These are phyloP conservation scores for Linnemannia elongata DNA, from an alignment of 192 early-diverging fungal genomes.

Conservation along the genomic window DNA sequence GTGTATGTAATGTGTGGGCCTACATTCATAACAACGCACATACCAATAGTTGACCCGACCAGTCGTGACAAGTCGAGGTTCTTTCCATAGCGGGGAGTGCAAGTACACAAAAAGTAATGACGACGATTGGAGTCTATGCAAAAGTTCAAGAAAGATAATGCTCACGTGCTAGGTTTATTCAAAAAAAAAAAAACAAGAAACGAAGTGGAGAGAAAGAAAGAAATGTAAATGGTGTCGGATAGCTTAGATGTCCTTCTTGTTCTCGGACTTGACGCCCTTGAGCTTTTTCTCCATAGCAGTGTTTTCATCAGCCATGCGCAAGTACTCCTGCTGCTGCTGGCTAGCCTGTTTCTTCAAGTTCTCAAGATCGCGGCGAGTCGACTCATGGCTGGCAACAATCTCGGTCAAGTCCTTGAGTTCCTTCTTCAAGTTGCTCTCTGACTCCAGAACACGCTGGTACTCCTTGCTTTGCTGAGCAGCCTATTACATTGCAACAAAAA, in stretches of 20 bases:
- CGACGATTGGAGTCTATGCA: background rate
- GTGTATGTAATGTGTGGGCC: background rate
- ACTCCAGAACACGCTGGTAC: slow-evolving; percentile 44
- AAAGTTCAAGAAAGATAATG: background rate
- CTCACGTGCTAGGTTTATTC: background rate
- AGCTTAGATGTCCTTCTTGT: slow-evolving; percentile 49
- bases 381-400: slow-evolving; percentile 34
- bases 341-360: slow-evolving; percentile 61
- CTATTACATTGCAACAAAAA: slow-evolving; percentile 14
- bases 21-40: background rate
- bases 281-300: slow-evolving; percentile 47
- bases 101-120: background rate
- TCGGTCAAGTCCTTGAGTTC: slow-evolving; percentile 47
- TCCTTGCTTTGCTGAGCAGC: slow-evolving; percentile 57
- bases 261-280: slow-evolving; percentile 38
- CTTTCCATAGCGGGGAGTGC: background rate
- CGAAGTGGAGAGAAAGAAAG: background rate
- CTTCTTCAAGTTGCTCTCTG: slow-evolving; percentile 50
- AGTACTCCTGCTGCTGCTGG: slow-evolving; percentile 59
- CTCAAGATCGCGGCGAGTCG: slow-evolving; percentile 52
- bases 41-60: no score
- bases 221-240: background rate
- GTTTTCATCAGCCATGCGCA: slow-evolving; percentile 57
- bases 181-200: background rate
- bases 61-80: no score